Conservation (phyloP, 139 green algal species). For the Trebouxia sp. region DNA sequence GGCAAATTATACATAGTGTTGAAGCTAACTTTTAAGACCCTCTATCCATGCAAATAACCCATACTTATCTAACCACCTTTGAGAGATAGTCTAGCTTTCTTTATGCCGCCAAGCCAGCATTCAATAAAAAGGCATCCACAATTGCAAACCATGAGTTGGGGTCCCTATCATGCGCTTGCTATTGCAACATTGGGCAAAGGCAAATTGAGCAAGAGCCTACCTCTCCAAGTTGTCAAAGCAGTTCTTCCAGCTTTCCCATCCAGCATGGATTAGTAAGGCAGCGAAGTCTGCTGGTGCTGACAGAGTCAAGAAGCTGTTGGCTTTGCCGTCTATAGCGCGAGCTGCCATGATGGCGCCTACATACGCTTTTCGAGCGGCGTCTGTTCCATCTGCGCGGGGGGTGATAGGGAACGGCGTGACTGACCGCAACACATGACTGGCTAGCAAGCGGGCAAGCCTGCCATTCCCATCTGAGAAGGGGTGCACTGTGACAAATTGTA, state of each 20-base stretch:
- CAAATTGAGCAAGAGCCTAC: not conserved
- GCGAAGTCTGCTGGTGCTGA: not conserved
- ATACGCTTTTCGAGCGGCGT: not conserved
- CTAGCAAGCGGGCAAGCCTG: constrained; percentile 5
- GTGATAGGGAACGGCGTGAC: constrained; percentile 17
- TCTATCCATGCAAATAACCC: not conserved
- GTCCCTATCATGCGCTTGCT: not conserved
- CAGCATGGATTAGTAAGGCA: constrained; percentile 14
- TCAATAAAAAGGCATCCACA: not conserved
- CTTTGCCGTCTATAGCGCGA: not conserved
- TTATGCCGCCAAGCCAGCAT: not conserved
- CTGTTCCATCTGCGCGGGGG: constrained; percentile 3
- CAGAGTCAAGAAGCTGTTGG: constrained; percentile 2
- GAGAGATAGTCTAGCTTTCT: too few relatives aligned
- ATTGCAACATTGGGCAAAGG: not conserved
- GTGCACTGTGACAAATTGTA: constrained; percentile 14
- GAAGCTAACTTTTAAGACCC: not conserved
- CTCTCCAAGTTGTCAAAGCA: constrained; percentile 1
- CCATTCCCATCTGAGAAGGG: constrained; percentile 17
- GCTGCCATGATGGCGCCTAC: not conserved
- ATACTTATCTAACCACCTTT: too few relatives aligned
- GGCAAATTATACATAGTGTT: not conserved
- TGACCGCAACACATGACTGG: constrained; percentile 2
- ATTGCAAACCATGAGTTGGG: not conserved
- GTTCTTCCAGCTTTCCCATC: constrained; percentile 4